Conservation (phyloP, 345 rosid genomes). For the Triadica sebifera region DNA sequence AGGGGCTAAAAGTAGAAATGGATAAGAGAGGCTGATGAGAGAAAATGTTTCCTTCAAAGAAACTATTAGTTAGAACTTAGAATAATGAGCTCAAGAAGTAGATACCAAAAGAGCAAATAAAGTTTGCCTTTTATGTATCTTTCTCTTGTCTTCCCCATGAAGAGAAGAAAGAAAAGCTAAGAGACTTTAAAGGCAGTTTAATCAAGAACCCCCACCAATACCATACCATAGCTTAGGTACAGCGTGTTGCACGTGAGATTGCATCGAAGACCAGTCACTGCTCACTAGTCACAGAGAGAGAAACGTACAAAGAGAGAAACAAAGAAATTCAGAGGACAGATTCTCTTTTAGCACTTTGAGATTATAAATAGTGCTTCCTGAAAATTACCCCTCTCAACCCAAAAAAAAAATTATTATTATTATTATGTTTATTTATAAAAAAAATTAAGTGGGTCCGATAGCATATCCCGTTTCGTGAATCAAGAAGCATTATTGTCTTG, state of each 20-base stretch:
- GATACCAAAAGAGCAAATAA: conserved; percentile 35
- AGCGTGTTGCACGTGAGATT: conserved; percentile 54
- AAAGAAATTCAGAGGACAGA: conserved; percentile 12
- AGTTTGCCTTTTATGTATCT: conserved; percentile 17
- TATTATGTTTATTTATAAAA: too few relatives aligned
- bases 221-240: conserved; percentile 23
- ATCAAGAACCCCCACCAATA: conserved; percentile 6
- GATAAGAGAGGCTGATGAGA: too few relatives aligned
- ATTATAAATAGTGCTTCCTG: conserved; percentile 7
- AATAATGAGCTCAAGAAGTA: conserved; percentile 12
- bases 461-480: conserved; percentile 29
- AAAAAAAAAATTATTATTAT: too few relatives aligned
- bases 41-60: not conserved
- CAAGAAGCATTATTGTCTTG: not conserved
- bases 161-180: conserved; percentile 12
- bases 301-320: conserved; percentile 14
- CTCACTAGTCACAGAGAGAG: not conserved
- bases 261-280: conserved; percentile 20
- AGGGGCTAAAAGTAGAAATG: not conserved
- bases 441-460: not conserved
- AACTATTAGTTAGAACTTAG: conserved; percentile 3
- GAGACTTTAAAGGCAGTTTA: conserved; percentile 28
- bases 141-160: conserved; percentile 7
- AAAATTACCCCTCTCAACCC: not conserved
- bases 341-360: conserved; percentile 24